phyloP scores from a whole-genome alignment of 495 filamentous ascomycete species.

The Aspergillus ellipticus region DNA sequence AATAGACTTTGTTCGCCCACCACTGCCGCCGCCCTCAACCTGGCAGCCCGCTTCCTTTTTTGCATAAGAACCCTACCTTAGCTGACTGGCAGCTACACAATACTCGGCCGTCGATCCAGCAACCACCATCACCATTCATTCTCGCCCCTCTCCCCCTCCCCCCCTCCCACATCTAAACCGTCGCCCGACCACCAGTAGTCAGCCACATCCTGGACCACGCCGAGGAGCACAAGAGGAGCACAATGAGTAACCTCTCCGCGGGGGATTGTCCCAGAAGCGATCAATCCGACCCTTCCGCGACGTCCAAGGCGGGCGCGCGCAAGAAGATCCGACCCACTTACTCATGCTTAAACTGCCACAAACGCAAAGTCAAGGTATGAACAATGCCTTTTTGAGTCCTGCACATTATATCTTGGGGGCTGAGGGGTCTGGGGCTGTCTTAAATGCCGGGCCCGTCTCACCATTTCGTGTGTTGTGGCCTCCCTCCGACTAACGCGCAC shows the following conservation, averaged over 20 bases:
- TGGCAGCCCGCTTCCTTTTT: background rate
- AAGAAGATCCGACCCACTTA: slow-evolving; percentile 29
- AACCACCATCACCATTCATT: background rate
- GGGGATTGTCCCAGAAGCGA: slow-evolving; percentile 6
- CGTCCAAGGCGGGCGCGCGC: slow-evolving; percentile 12
- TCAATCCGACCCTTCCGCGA: background rate
- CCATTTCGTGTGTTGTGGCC: background rate
- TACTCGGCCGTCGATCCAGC: background rate
- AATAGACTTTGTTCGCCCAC: slow-evolving; percentile 8
- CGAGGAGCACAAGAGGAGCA: background rate
- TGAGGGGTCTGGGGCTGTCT: background rate
- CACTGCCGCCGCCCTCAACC: too few relatives aligned
- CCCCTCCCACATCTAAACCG: too few relatives aligned
- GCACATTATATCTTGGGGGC: background rate
- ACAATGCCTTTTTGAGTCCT: background rate
- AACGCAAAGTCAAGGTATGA: slow-evolving; percentile 29
- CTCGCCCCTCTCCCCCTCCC: too few relatives aligned
- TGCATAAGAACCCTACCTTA: background rate
- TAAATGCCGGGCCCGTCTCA: background rate
- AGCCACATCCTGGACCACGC: background rate
- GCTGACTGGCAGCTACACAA: background rate
- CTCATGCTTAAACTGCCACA: slow-evolving; percentile 29
- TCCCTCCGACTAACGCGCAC: background rate
- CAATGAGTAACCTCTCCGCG: background rate
- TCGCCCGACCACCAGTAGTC: background rate